Evolutionary conservation across 2,329 filamentous ascomycete species (phyloP), one percentile per base, ranked within the genome.

Genomic region (Aspergillus sp.): DNA sequence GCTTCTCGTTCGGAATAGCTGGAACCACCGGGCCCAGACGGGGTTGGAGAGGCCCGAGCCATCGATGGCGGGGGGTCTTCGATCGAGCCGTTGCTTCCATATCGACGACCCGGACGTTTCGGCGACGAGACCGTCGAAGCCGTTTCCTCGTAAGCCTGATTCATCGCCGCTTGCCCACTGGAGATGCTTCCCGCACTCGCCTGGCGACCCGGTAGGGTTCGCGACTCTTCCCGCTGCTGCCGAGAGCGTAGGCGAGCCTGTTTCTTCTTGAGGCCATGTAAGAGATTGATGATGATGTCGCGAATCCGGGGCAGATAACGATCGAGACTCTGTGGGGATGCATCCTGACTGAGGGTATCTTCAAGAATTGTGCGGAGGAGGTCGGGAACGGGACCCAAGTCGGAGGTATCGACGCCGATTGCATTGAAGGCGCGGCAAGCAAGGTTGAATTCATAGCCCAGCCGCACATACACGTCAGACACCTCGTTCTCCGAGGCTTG

Each of bases 401-500:
- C 95, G 26, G 87, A 86, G 1, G 93, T 97, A 71, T 99, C 95
- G 63, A 99, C 95, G 63, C 96, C 95, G 71, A 99, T 99, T 59
- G 93, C 92, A 70, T 91, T 92, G 78, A 99, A 99, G 62, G 95
- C 94, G 57, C 95, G 90, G 76, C 94, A 98, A 29, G 95, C 95
- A 81, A 99, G 95, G 78, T 99, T 99, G 84, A 99, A 99, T 78
- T 99, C 95, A 78, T 99, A 99, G 51, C 95, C 95, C 62, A 99
- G 81, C 62, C 95, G 90, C 61, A 99, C 95, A 74, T 99, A 99
- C 68, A 99, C 95, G 75, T 99, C 95, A 12, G 95, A 98, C 60
- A 99, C 95, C 75, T 98, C 91, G 62, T 89, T 90, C 78, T 99
- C 95, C 64, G 92, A 93, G 56, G 95, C 93, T 69, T 90, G 88